Percentiles rank a stretch among this genome's conserved stretches.
These are phyloP conservation scores for Macadamia tetraphylla DNA, from an alignment of 164 flowering plant species.

Conservation along the genomic window DNA sequence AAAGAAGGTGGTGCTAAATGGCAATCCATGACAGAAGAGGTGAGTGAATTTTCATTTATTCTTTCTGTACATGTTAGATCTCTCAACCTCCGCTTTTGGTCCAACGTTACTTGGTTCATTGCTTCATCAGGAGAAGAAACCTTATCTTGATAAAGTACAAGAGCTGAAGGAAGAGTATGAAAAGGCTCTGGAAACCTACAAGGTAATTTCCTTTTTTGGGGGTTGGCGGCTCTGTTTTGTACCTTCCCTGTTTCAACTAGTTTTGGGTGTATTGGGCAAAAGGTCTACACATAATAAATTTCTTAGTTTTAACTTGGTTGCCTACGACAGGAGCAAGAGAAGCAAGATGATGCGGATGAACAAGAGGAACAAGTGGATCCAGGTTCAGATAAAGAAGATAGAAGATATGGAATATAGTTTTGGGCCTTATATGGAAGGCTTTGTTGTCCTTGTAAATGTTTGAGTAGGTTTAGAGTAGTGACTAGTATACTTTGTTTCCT, in stretches of 20 bases:
- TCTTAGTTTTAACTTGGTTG: neutral
- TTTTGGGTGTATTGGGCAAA: too few relatives aligned
- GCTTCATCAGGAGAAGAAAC: conserved; percentile 62
- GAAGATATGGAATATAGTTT: neutral
- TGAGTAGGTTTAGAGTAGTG: neutral
- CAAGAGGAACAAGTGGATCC: too few relatives aligned
- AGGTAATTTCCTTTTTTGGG: conserved; percentile 13
- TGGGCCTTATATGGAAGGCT: neutral
- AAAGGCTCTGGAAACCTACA: conserved; percentile 40
- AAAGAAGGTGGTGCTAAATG: conserved; percentile 85
- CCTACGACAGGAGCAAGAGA: conserved; percentile 14
- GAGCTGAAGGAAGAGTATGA: conserved; percentile 68
- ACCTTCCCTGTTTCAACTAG: too few relatives aligned
- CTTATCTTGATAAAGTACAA: conserved; percentile 53
- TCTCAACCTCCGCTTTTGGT: neutral
- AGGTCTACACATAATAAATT: neutral
- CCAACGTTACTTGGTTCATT: neutral
- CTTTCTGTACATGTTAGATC: neutral
- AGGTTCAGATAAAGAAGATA: conserved; percentile 23
- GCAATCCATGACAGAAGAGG: conserved; percentile 74
- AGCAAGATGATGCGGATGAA: too few relatives aligned
- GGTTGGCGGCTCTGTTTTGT: too few relatives aligned
- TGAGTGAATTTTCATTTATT: conserved; percentile 16
- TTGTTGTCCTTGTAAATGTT: neutral
- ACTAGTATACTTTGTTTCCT: neutral